phyloP scores from a whole-genome alignment of 805 yeast genomes.

The Candida nitratophila region DNA sequence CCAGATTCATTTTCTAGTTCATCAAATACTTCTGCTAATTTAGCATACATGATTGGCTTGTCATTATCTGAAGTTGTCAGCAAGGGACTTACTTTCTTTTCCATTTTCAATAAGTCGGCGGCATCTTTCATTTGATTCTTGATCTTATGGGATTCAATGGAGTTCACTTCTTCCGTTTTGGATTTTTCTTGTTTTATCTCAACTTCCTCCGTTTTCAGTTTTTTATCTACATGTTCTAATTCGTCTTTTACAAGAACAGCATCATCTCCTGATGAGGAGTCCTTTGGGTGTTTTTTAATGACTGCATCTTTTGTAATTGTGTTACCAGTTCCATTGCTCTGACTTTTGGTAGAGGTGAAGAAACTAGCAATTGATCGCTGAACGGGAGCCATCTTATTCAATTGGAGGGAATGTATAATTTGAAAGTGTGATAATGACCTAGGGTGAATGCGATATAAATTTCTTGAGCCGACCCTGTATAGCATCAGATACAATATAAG shows the following conservation, averaged over 20 bases:
- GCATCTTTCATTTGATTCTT: constrained; percentile 19
- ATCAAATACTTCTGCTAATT: constrained; percentile 62
- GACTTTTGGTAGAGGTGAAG: not conserved
- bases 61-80: constrained; percentile 1
- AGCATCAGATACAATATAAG: not conserved
- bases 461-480: not conserved
- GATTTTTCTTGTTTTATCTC: not conserved
- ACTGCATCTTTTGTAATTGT: not conserved
- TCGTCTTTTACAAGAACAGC: not conserved
- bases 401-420: too few relatives aligned
- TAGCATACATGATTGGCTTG: constrained; percentile 21
- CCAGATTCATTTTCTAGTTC: constrained; percentile 75
- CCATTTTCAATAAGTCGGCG: constrained; percentile 9
- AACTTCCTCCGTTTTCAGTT: not conserved
- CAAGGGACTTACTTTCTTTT: not conserved
- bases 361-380: constrained; percentile 1
- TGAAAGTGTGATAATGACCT: too few relatives aligned
- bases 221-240: not conserved
- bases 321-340: not conserved
- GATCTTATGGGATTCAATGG: constrained; percentile 11
- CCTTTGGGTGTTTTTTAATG: not conserved
- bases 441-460: too few relatives aligned
- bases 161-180: not conserved
- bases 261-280: too few relatives aligned
- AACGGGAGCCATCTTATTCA: not conserved